Base-by-base conservation (phyloP, 345 rosid genomes). In the Salix viminalis region DNA sequence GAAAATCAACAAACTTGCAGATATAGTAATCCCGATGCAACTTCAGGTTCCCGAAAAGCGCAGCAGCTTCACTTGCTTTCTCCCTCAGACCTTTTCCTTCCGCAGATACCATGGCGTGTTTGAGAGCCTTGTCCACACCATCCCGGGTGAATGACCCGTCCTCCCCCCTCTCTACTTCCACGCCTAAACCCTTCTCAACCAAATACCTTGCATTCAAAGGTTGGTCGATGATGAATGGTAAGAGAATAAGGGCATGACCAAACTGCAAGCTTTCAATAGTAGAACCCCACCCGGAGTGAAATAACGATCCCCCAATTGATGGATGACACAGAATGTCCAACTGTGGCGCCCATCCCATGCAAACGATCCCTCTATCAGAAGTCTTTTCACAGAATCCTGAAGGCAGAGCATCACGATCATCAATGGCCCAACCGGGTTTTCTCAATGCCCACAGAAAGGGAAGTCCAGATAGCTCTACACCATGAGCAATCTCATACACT, bases 381-480 rank as follows among this genome's bases (percentile, higher is more conserved):
- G 71, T 62, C 15, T 73, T 39, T 1, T 74, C 39, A 3, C 2
- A 13, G 37, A 82, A 84, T 21, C 83, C 83, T 2, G 11, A 2
- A 19, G 85, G 85, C 36, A 82, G 24, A 5, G 75, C 70, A 18
- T 84, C 83, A 18, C 24, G 30, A 26, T 73, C 81, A 7, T 70
- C 28, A 12, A 5, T 56, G 7, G 81, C 83, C 86, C 84, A 78
- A 42, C 13, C 13, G 5, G 86, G 86, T 67, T 65, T 73, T n/a
- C 81, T 66, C 10, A 81, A 36, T 19, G 77, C 85, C 85, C 87
- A 84, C 2, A 82, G 69, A 19, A 81, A 84, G 13, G 87, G 81
- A 37, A 84, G 19, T 23, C 66, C 75, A 0, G 87, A 81, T 7
- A 76, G 4, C 76, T 82, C 85, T 23, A 84, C 65, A 11, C 85